Base-by-base conservation (phyloP, 768 basidiomycete genomes). In the Lentinula detonsa region DNA sequence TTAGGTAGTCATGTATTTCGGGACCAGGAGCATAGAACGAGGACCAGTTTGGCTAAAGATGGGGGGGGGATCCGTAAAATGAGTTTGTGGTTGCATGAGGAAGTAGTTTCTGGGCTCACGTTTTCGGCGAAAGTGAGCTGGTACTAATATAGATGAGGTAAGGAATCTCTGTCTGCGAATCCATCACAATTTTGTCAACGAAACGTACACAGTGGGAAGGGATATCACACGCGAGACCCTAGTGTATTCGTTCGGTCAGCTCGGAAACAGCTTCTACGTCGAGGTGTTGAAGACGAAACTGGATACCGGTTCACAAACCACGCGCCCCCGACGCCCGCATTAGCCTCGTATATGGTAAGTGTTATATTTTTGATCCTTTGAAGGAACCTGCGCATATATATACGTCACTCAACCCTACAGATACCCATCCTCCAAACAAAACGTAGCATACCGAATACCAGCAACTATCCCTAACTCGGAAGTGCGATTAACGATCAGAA, bases 191-290 rank as follows among this genome's bases (percentile, higher is more conserved):
- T 53, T 1, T 28, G 13, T 45, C n/a, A 18, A 67, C 2, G 16
- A 58, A 54, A 62, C 62, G 64, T 18, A 85, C 84, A 42, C 74
- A 76, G 61, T 84, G 83, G 1, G 84, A 76, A 10, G 85, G 85
- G 21, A 86, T 78, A 65, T 86, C 86, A 64, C 86, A 87, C n/a
- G 81, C 78, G 9, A 85, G 67, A 8, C 85, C 84, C 75, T 83
- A 7, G 21, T 28, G 21, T 33, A 56, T 35, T 11, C 61, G 60
- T 15, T 33, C 28, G 13, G 60, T 61, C n/a, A 34, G 57, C 7
- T 16, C 37, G n/a, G 45, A 48, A 28, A 45, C 16, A 7, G 42
- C 49, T 46, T 34, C 6, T 45, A 28, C n/a, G 28, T 21, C 8
- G 5, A 33, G 21, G 43, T 16, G 21, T 48, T 33, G 4, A 48